These are phyloP conservation scores for Curvularia eragrostidis DNA, from an alignment of 2,329 filamentous ascomycete species.

Conservation along the genomic window DNA sequence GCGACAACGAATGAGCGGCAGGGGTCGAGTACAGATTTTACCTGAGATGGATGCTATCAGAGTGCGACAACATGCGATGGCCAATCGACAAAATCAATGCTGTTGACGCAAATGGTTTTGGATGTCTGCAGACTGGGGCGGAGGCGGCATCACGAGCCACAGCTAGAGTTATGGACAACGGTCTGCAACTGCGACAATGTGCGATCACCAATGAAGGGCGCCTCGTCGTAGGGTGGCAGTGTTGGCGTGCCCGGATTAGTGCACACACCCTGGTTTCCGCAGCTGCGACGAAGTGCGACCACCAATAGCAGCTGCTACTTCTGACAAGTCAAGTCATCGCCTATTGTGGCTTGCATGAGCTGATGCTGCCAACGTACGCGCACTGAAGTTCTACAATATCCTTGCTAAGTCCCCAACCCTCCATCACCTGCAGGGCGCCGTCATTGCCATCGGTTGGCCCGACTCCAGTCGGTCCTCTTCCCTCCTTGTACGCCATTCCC, in stretches of 20 bases:
- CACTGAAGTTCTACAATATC: too few species aligned
- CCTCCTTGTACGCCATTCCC: too few species aligned
- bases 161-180: not conserved
- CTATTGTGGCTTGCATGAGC: conserved; percentile 1
- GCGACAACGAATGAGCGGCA: not conserved
- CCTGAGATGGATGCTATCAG: not conserved
- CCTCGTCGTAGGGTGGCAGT: too few species aligned
- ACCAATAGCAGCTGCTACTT: not conserved
- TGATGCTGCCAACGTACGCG: not conserved
- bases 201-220: not conserved
- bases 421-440: too few species aligned
- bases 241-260: too few species aligned
- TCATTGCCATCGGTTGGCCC: too few species aligned
- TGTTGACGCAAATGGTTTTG: not conserved
- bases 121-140: too few species aligned
- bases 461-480: too few species aligned
- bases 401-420: too few species aligned
- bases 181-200: not conserved
- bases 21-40: not conserved
- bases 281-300: conserved; percentile 7
- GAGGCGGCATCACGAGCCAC: not conserved
- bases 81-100: not conserved
- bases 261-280: not conserved
- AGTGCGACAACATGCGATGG: conserved; percentile 5
- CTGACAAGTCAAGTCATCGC: not conserved